Evolutionary conservation across 2,329 filamentous ascomycete species (phyloP).

Genomic region (Botrytis fabae): DNA sequence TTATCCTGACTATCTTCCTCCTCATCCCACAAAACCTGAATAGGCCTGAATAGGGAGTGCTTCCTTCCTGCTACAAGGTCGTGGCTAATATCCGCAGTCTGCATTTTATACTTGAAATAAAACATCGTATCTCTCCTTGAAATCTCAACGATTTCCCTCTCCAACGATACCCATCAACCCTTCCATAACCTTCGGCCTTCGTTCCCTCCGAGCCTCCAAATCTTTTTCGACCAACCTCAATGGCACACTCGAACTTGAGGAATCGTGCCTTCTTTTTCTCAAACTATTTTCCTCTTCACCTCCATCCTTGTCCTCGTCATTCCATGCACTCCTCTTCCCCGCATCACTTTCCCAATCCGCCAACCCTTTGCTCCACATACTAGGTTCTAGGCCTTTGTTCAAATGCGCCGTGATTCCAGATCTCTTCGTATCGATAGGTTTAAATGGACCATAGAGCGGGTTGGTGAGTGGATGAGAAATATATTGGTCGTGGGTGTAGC

Average conservation of each 20-base stretch:
- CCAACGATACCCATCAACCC: constrained; percentile 10
- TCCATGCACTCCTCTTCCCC: constrained; percentile 20
- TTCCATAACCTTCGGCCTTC: constrained; percentile 10
- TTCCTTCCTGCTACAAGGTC: not conserved
- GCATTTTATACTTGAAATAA: not conserved
- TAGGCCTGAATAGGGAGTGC: not conserved
- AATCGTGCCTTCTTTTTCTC: not conserved
- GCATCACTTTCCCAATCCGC: constrained; percentile 40
- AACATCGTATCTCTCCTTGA: not conserved
- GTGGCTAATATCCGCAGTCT: not conserved
- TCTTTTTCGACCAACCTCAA: constrained; percentile 25
- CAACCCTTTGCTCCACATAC: constrained; percentile 32
- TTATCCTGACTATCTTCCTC: not conserved
- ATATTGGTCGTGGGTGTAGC: constrained; percentile 26
- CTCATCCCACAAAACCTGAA: not conserved
- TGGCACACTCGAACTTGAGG: constrained; percentile 21
- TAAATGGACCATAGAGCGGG: constrained; percentile 37
- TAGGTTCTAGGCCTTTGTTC: constrained; percentile 25
- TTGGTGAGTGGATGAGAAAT: constrained; percentile 30
- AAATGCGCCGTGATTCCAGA: constrained; percentile 35
- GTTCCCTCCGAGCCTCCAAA: not conserved
- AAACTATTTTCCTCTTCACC: not conserved
- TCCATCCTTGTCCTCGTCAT: not conserved
- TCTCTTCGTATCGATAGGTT: constrained; percentile 26
- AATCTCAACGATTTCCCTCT: not conserved